Conservation (phyloP, 441 rosid species). For the Arabidopsis lyrata region DNA sequence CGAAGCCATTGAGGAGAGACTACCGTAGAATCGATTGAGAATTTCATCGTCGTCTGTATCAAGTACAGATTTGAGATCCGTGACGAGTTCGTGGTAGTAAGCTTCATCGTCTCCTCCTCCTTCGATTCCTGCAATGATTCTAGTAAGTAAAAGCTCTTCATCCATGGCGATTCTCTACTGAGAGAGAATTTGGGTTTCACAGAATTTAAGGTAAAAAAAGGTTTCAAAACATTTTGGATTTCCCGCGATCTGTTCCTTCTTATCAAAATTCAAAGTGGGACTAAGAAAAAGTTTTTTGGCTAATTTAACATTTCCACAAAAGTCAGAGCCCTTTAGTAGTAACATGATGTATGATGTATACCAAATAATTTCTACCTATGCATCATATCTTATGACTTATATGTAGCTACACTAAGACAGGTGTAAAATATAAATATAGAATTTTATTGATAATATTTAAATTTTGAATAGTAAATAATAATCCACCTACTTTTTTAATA, state of each 20-base stretch:
- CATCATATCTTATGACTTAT: too few relatives aligned
- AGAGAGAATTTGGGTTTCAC: conserved; percentile 6
- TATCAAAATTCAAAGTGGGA: conserved; percentile 31
- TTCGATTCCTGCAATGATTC: conserved; percentile 37
- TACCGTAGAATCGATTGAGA: conserved; percentile 55
- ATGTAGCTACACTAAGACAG: too few relatives aligned
- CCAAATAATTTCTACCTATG: too few relatives aligned
- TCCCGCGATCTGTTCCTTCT: conserved; percentile 45
- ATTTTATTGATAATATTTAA: too few relatives aligned
- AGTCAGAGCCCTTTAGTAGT: background rate
- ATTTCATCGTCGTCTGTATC: conserved; percentile 54
- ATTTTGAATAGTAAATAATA: too few relatives aligned
- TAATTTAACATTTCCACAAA: background rate
- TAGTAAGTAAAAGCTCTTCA: conserved; percentile 41
- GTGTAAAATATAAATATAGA: too few relatives aligned
- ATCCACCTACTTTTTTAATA: too few relatives aligned
- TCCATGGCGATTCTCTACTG: conserved; percentile 41
- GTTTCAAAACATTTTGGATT: conserved; percentile 29
- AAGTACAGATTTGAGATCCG: conserved; percentile 60
- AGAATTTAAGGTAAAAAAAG: conserved; percentile 28
- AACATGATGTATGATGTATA: background rate
- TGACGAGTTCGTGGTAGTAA: conserved; percentile 36
- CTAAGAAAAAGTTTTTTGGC: background rate
- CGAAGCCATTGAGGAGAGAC: conserved; percentile 58
- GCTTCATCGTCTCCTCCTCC: conserved; percentile 40